These are phyloP conservation scores for Saccharomycopsis sp. DNA, from an alignment of 805 yeast species.

Conservation along the genomic window DNA sequence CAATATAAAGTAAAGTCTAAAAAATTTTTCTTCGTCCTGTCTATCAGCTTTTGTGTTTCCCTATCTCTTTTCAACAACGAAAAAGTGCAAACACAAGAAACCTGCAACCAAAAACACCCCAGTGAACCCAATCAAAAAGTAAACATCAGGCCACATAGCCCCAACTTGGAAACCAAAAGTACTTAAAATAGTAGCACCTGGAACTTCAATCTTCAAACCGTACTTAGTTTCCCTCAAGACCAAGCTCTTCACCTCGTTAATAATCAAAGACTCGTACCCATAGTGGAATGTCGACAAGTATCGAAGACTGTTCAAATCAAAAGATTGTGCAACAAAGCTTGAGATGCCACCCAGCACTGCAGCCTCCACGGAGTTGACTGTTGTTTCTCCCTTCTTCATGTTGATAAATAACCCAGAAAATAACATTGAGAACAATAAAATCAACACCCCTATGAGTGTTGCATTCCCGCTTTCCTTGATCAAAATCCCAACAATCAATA, in stretches of 20 bases:
- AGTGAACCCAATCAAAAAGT: conserved; percentile 49
- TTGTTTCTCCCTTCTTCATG: conserved; percentile 38
- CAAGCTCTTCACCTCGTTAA: conserved; percentile 85
- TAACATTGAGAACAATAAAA: conserved; percentile 72
- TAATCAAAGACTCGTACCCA: conserved; percentile 86
- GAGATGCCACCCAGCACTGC: background rate
- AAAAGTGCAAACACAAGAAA: conserved; percentile 60
- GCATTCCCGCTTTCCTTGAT: conserved; percentile 89
- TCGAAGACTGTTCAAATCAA: conserved; percentile 63
- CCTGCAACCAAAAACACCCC: conserved; percentile 56
- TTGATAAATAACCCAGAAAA: conserved; percentile 93
- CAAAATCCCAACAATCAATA: conserved; percentile 79
- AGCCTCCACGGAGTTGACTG: conserved; percentile 27
- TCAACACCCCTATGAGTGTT: conserved; percentile 76
- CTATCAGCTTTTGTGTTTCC: background rate
- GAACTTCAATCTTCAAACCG: conserved; percentile 90
- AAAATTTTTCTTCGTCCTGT: too few species aligned
- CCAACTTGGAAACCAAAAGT: conserved; percentile 90
- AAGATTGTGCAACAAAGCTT: conserved; percentile 33
- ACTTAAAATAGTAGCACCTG: conserved; percentile 93
- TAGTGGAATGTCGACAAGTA: conserved; percentile 88
- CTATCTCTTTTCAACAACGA: conserved; percentile 70
- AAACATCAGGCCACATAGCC: conserved; percentile 60
- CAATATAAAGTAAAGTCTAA: too few species aligned
- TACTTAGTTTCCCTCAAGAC: conserved; percentile 80